Conservation (phyloP, 257 asterid genomes). For the Petunia axillaris region DNA sequence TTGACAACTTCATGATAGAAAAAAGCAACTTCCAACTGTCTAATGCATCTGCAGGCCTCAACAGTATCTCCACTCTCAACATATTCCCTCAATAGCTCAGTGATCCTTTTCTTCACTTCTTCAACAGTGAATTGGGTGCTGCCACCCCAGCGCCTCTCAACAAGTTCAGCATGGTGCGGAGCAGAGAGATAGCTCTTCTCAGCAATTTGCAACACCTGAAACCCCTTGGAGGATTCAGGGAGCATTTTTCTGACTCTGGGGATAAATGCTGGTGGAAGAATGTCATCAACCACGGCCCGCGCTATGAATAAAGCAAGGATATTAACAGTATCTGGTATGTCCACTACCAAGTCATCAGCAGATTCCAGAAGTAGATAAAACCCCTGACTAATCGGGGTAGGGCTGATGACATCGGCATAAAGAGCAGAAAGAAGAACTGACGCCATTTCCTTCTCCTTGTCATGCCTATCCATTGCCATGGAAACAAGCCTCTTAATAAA, state of each 20-base stretch:
- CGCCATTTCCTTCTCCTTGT: constrained; percentile 98
- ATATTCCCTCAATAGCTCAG: constrained; percentile 82
- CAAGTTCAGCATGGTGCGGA: constrained; percentile 98
- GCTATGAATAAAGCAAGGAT: constrained; percentile 85
- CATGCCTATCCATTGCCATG: constrained; percentile 92
- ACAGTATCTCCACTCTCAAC: constrained; percentile 84
- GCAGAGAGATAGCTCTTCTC: constrained; percentile 97
- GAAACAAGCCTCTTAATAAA: constrained; percentile 89
- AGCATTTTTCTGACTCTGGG: constrained; percentile 70
- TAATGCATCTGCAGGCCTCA: constrained; percentile 92
- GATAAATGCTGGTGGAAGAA: constrained; percentile 91
- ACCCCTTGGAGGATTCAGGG: constrained; percentile 77
- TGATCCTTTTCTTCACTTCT: constrained; percentile 84
- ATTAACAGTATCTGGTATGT: constrained; percentile 89
- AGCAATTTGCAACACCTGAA: constrained; percentile 68
- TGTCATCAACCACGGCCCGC: constrained; percentile 95
- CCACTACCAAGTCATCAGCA: constrained; percentile 91
- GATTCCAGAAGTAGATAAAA: constrained; percentile 87
- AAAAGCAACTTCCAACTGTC: constrained; percentile 88
- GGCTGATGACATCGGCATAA: constrained; percentile 76
- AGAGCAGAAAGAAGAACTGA: constrained; percentile 92
- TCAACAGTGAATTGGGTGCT: constrained; percentile 92
- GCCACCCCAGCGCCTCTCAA: constrained; percentile 96
- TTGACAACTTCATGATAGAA: constrained; percentile 99
- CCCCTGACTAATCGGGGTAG: constrained; percentile 82